These are phyloP conservation scores for Quambalaria eucalypti DNA, from an alignment of 1,284 basidiomycete genomes.

Conservation along the genomic window DNA sequence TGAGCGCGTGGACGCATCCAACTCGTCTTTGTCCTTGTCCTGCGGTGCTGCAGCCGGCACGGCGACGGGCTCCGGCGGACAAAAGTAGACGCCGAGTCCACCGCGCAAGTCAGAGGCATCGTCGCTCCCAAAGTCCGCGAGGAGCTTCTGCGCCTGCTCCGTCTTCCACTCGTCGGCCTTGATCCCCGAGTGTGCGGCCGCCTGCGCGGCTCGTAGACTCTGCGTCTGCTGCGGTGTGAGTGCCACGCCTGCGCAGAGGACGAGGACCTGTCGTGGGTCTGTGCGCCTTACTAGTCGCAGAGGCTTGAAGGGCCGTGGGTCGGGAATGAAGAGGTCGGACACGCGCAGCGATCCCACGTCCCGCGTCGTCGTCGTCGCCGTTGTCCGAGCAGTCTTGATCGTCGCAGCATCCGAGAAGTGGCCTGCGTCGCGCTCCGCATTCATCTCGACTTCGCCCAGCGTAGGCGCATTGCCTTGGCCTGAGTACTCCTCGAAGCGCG, in stretches of 20 bases:
- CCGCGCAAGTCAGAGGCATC: conserved; percentile 10
- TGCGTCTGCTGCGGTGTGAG: conserved; percentile 2
- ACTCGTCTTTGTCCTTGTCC: conserved; percentile 1
- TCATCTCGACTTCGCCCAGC: conserved; percentile 15
- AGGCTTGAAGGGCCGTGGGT: conserved; percentile 36
- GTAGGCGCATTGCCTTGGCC: conserved; percentile 18
- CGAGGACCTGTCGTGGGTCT: conserved; percentile 41
- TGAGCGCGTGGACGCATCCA: conserved; percentile 4
- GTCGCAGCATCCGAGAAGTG: conserved; percentile 6
- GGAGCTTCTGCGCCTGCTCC: background rate
- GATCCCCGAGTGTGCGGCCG: background rate
- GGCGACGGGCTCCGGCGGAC: conserved; percentile 17
- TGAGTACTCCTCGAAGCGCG: conserved; percentile 20
- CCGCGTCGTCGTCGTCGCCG: background rate
- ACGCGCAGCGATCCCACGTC: conserved; percentile 9
- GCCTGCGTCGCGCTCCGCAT: background rate
- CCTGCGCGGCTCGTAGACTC: conserved; percentile 1
- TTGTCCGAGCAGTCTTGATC: conserved; percentile 7
- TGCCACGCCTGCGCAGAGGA: conserved; percentile 18
- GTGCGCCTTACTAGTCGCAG: conserved; percentile 38
- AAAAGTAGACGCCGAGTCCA: conserved; percentile 26
- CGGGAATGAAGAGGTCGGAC: conserved; percentile 32
- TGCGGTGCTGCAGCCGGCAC: background rate
- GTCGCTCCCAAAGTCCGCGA: conserved; percentile 2
- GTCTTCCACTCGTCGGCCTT: background rate